Evolutionary conservation across 2,329 filamentous ascomycete genomes (phyloP), one percentile per base, ranked within the genome.

Genomic region (Phialemonium atrogriseum): DNA sequence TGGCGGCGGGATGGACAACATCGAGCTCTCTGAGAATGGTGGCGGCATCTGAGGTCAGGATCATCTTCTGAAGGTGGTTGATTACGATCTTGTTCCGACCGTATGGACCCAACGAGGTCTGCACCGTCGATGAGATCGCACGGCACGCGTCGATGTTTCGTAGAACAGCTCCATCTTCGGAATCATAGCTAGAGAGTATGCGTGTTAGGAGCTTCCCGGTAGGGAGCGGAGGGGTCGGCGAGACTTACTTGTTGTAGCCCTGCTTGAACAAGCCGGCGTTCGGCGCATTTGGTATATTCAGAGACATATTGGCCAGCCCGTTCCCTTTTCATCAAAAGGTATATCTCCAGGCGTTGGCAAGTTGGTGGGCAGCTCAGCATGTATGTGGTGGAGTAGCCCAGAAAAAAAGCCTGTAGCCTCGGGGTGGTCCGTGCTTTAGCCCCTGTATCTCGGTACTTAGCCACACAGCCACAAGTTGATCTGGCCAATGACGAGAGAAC

Each of bases 11-110:
- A 67, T 98, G 91, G 35, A 98, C 88, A 41, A 98, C 91, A 54
- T 98, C 91, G 59, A 98, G 78, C 67, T 98, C 93, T 53, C 87
- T 82, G 48, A 98, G 74, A 56, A 98, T 98, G 25, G 91, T 96
- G 45, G 91, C 91, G 44, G 91, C 91, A 56, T 98, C 91, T 39
- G 88, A 96, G 48, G 93, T 98, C 44, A 98, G 72, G 50, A 95
- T 94, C 91, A 98, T 95, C 73, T 98, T 98, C 62, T 94, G 86
- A 42, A 98, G 73, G 66, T 98, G 93, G 71, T 98, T 98, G 72
- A 98, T 96, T 66, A 98, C 86, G 55, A 98, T 88, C 70, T 98
- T 98, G 73, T 98, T 98, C 62, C 91, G 84, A 53, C 91, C 91
- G 63, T 94, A 95, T 38, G 91, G 91, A 32, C 91, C 93, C 21